phyloP scores from a whole-genome alignment of 768 basidiomycete species.

The Trametes villosa region DNA sequence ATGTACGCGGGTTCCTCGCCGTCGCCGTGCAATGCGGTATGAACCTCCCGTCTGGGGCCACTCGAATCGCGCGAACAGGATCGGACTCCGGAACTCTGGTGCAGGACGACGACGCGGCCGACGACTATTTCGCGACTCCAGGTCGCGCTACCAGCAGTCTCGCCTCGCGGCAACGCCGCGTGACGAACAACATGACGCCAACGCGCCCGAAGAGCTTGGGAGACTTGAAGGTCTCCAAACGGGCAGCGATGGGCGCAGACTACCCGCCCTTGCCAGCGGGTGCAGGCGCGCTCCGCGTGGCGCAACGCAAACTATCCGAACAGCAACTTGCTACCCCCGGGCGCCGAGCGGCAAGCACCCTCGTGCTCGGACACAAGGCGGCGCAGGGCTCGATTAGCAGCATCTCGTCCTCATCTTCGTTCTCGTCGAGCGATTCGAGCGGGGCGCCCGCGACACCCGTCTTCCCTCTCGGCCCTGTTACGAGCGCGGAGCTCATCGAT shows the following conservation, averaged over 20 bases:
- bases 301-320: conserved; percentile 17
- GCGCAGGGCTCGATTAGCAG: conserved; percentile 63
- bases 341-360: conserved; percentile 4
- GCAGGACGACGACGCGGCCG: conserved; percentile 21
- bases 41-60: conserved; percentile 49
- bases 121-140: conserved; percentile 21
- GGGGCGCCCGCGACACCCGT: conserved; percentile 49
- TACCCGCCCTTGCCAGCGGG: conserved; percentile 40
- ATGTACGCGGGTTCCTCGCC: conserved; percentile 78
- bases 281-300: conserved; percentile 15
- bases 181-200: conserved; percentile 25
- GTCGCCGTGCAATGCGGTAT: conserved; percentile 77
- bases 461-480: conserved; percentile 77
- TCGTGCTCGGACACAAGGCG: conserved; percentile 22
- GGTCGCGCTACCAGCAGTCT: conserved; percentile 24
- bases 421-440: conserved; percentile 64
- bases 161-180: conserved; percentile 14
- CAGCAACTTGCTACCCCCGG: conserved; percentile 18
- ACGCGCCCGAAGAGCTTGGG: conserved; percentile 57
- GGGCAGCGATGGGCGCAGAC: conserved; percentile 40
- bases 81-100: conserved; percentile 39
- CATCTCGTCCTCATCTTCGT: conserved; percentile 68
- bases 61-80: conserved; percentile 28
- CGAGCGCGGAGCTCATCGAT: conserved; percentile 69
- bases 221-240: conserved; percentile 47